Percentiles rank a stretch among this genome's conserved stretches.
Evolutionary conservation across 2,329 filamentous ascomycete genomes (phyloP).

Genomic region (Ophiocordyceps camponoti-floridani): DNA sequence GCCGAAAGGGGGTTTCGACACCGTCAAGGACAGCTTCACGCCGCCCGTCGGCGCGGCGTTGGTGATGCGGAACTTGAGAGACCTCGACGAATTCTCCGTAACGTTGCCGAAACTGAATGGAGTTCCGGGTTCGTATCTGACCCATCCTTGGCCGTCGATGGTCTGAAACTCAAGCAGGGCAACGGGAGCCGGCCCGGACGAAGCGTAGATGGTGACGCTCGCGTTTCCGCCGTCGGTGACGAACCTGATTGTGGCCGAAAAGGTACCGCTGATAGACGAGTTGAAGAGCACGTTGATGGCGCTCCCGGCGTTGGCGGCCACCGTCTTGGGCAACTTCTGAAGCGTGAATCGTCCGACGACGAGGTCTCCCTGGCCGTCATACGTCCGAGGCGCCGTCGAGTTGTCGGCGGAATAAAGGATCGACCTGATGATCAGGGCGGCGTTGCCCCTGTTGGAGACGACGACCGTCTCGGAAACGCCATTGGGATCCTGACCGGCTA

Average conservation of each 20-base stretch:
- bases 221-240: slow-evolving; percentile 28
- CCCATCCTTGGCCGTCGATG: slow-evolving; percentile 30
- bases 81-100: slow-evolving; percentile 27
- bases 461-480: slow-evolving; percentile 24
- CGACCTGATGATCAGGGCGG: slow-evolving; percentile 21
- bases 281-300: slow-evolving; percentile 28
- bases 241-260: slow-evolving; percentile 28
- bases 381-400: slow-evolving; percentile 22
- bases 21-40: slow-evolving; percentile 32
- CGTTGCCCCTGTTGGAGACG: slow-evolving; percentile 30
- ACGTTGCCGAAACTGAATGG: slow-evolving; percentile 39
- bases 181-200: slow-evolving; percentile 27
- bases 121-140: slow-evolving; percentile 20
- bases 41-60: slow-evolving; percentile 28
- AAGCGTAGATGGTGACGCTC: slow-evolving; percentile 27
- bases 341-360: slow-evolving; percentile 30
- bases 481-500: slow-evolving; percentile 21
- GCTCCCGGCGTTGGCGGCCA: slow-evolving; percentile 19
- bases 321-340: slow-evolving; percentile 22
- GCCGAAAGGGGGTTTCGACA: slow-evolving; percentile 43
- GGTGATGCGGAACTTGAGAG: slow-evolving; percentile 31
- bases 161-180: slow-evolving; percentile 37
- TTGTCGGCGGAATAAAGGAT: slow-evolving; percentile 25
- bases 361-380: slow-evolving; percentile 16
- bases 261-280: slow-evolving; percentile 26